Base-by-base conservation (phyloP, 257 asterid species). In the Petunia secreta region DNA sequence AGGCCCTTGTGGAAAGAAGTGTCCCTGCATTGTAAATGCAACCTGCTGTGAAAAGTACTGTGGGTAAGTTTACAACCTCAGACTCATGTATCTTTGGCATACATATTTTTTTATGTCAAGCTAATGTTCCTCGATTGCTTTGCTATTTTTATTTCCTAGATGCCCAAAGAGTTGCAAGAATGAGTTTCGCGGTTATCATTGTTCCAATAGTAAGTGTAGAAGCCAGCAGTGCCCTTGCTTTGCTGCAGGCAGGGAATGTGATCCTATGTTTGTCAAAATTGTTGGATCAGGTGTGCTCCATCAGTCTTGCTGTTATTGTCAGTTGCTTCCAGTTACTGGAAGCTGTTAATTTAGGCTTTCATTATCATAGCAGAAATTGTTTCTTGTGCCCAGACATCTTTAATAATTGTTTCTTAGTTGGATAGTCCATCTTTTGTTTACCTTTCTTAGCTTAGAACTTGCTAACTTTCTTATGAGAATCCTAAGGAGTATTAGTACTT, bases 211-310 rank as follows among this genome's bases (percentile, higher is more conserved):
- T 89, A 97, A 96, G 89, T 96, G 99, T 78, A 91, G 98, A 82
- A 94, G 98, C 85, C 97, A 97, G 78, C 97, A 92, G 80, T 96
- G 99, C 79, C 99, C 99, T 11, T 96, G 99, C 81, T 96, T 94
- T 90, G 99, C 99, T 84, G 98, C 98, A 71, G 92, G 86, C 63
- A 88, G 98, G 87, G 98, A 96, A 89, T 94, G 98, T 66, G 98
- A 96, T 83, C 98, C 98, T 78, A 96, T 89, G 97, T 96, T 83
- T 96, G 99, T 88, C 91, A 97, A 73, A 94, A 91, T 85, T 96
- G 99, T 89, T 94, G 97, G 99, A 90, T 96, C 86, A 85, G 98
- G 99, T 96, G 86, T 83, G 82, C 65, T 81, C 59, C 83, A 71
- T 71, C 34, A 10, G 62, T 65, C 75, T 36, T 64, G 76, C 40